Conservation (phyloP, 106 monocot species). For the Phalaenopsis equestris region DNA sequence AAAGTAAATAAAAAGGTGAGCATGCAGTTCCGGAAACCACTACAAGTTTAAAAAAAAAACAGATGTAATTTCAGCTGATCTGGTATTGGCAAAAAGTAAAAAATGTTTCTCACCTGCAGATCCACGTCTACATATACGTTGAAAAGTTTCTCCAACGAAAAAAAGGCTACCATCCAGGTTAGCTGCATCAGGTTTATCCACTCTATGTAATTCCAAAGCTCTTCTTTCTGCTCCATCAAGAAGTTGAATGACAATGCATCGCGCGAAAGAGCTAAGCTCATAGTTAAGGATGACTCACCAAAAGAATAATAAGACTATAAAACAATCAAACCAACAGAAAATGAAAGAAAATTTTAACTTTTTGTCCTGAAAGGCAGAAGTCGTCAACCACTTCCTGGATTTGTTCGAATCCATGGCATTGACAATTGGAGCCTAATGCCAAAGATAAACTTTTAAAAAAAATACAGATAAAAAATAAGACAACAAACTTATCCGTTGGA, state of each 20-base stretch:
- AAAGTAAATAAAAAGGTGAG: neutral
- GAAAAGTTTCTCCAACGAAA: slow-evolving; percentile 76
- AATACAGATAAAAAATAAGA: neutral
- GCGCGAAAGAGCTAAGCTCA: slow-evolving; percentile 61
- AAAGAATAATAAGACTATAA: neutral
- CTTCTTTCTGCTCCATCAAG: slow-evolving; percentile 51
- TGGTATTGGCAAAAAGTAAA: neutral
- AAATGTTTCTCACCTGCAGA: slow-evolving; percentile 47
- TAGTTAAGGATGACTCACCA: slow-evolving; percentile 35
- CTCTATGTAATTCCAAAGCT: slow-evolving; percentile 17
- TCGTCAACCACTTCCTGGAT: neutral
- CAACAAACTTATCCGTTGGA: neutral
- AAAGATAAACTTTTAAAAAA: neutral
- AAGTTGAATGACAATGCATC: slow-evolving; percentile 53
- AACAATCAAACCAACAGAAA: neutral
- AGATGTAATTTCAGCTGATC: neutral
- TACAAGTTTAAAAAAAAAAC: neutral
- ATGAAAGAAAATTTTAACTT: neutral
- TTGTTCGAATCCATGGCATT: neutral
- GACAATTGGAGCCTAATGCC: neutral
- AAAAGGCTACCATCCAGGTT: slow-evolving; percentile 27
- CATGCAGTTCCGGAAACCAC: neutral
- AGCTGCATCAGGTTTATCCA: slow-evolving; percentile 15
- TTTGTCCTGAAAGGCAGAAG: neutral
- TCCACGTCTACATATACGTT: slow-evolving; percentile 80